Base-by-base conservation (phyloP, 2,329 filamentous ascomycete species). In the Aureobasidium mangrovei region DNA sequence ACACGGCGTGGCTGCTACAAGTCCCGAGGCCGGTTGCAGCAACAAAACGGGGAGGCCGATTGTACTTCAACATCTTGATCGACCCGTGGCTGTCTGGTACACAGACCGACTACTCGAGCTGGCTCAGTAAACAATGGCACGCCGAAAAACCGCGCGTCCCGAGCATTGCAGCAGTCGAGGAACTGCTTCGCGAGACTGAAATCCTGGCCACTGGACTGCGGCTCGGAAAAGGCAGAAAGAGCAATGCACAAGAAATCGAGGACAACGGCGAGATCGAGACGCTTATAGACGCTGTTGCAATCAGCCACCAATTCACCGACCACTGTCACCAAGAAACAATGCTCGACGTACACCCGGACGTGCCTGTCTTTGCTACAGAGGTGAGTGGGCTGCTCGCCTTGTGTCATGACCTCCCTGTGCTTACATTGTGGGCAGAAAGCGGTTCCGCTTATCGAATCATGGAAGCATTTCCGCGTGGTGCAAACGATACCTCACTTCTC, bases 301-400 rank as follows among this genome's bases (percentile, higher is more conserved):
- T 85, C 32, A 80, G 75, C 12, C 82, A 86, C 62, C 82, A 85
- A 63, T 86, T 85, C 60, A 85, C 82, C 1, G 82, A 86, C 62
- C 83, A 85, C 63, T 85, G 81, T 65, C 82, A 86, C 61, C 72
- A 77, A 57, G 73, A 77, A 2, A 86, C 83, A 10, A 68, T 86
- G 28, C 64, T 76, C 41, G 75, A 83, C 60, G 66, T 85, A 3
- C 70, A 78, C 4, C 59, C 61, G 1, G 65, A 72, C 41, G 77
- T 82, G 3, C 80, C 82, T 0, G 72, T 86, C 0, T 77, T 84
- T 56, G 82, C 82, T 9, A 77, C 79, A 2, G 73, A 69, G 59
- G 71, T 72, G 53, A 39, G 52, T 5, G n/a, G 7, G 10, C 10
- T 8, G 38, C 6, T 8, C 5, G 18, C 5, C 26, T 43, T n/a